A percentile compares a stretch with the other conserved stretches of the same genome.
phyloP scores from a whole-genome alignment of 352 stramenopile genomes.

The Pelagophyceae sp. region DNA sequence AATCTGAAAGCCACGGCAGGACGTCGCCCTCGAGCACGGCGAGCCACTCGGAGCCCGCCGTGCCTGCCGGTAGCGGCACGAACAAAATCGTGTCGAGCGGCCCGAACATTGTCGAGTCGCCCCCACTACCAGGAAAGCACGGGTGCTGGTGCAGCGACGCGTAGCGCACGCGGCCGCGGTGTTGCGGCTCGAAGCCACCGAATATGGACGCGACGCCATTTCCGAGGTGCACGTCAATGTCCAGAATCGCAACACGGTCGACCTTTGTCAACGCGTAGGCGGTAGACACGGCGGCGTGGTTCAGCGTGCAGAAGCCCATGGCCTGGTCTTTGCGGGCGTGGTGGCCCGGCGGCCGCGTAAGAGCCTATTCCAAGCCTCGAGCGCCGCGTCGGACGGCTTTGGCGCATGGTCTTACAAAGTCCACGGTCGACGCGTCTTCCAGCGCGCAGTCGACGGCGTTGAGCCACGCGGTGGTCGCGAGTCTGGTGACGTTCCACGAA shows the following conservation, averaged over 20 bases:
- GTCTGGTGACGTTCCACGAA: not conserved
- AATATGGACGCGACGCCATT: slow-evolving; percentile 61
- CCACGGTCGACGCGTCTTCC: slow-evolving; percentile 27
- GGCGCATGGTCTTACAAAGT: too few species aligned
- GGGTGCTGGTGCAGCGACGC: slow-evolving; percentile 36
- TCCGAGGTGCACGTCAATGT: slow-evolving; percentile 64
- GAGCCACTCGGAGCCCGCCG: slow-evolving; percentile 41
- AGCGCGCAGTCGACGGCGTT: slow-evolving; percentile 2
- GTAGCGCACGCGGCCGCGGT: slow-evolving; percentile 35
- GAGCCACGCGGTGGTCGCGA: slow-evolving; percentile 3
- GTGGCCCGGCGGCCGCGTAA: slow-evolving; percentile 70
- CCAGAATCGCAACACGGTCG: slow-evolving; percentile 45
- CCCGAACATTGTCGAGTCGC: not conserved
- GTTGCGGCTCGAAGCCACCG: slow-evolving; percentile 31
- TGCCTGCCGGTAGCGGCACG: slow-evolving; percentile 30
- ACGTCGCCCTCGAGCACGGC: slow-evolving; percentile 44
- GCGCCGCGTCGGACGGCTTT: too few species aligned
- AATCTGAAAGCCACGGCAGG: slow-evolving; percentile 49
- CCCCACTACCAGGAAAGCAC: not conserved
- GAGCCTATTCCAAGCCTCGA: too few species aligned
- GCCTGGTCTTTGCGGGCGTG: slow-evolving; percentile 52
- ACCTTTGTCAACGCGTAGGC: slow-evolving; percentile 3
- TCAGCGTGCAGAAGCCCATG: slow-evolving; percentile 52
- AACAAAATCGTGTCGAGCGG: slow-evolving; percentile 35
- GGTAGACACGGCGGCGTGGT: slow-evolving; percentile 56